Evolutionary conservation across 106 monocot species (phyloP).

Genomic region (Xerophyta viscosa): DNA sequence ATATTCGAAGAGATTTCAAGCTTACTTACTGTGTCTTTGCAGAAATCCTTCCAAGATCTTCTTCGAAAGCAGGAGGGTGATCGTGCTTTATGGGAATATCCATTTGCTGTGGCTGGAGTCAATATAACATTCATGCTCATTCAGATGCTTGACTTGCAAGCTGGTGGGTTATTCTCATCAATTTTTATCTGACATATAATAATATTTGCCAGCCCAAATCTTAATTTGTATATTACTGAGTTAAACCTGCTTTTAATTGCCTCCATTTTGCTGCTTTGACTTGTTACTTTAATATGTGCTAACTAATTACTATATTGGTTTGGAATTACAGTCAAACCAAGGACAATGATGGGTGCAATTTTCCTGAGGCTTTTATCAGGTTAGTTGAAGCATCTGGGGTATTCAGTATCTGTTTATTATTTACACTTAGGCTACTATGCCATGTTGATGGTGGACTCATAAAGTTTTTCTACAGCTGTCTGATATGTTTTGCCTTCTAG

Average conservation of each 20-base stretch:
- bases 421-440: too few species aligned
- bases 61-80: slow-evolving; percentile 74
- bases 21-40: not conserved
- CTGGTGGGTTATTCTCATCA: slow-evolving; percentile 23
- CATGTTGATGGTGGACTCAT: too few species aligned
- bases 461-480: too few species aligned
- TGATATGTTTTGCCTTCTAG: too few species aligned
- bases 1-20: not conserved
- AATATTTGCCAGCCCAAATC: not conserved
- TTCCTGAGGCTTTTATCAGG: slow-evolving; percentile 70
- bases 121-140: slow-evolving; percentile 98
- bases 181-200: not conserved
- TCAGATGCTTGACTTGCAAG: slow-evolving; percentile 88
- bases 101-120: slow-evolving; percentile 95
- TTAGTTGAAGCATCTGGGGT: slow-evolving; percentile 13
- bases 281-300: not conserved
- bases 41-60: slow-evolving; percentile 91
- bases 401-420: too few species aligned
- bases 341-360: slow-evolving; percentile 51
- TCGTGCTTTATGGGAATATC: slow-evolving; percentile 86
- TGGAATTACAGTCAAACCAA: slow-evolving; percentile 51
- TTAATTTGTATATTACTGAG: too few species aligned
- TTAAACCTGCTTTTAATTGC: too few species aligned
- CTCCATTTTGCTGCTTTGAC: too few species aligned
- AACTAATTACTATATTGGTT: not conserved